Percentiles rank a stretch among this genome's conserved stretches.
Evolutionary conservation across 257 asterid genomes (phyloP).

Genomic region (Hygrophila difformis): DNA sequence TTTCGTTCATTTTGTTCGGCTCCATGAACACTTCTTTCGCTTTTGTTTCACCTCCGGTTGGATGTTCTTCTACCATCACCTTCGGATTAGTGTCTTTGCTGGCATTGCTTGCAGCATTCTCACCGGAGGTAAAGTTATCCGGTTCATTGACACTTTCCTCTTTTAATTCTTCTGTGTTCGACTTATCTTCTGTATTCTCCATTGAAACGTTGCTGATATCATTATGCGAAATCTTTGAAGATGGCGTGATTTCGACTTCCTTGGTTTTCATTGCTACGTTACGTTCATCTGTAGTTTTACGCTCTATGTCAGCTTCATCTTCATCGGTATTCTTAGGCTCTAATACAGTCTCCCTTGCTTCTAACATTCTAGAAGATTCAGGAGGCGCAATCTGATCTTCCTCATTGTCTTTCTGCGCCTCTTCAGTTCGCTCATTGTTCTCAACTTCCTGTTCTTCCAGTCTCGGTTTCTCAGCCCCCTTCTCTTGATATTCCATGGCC

Average conservation of each 20-base stretch:
- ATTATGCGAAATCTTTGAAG: too few species aligned
- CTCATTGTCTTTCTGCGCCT: constrained; percentile 1
- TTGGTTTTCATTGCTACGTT: too few species aligned
- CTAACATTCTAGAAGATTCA: too few species aligned
- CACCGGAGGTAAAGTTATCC: constrained; percentile 10
- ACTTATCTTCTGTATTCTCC: constrained; percentile 19
- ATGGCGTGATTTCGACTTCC: too few species aligned
- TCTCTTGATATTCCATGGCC: constrained; percentile 15
- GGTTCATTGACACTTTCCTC: constrained; percentile 1
- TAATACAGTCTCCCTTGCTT: not conserved
- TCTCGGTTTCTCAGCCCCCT: constrained; percentile 4
- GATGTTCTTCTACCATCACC: not conserved
- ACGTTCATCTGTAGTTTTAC: too few species aligned
- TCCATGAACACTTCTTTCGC: constrained; percentile 15
- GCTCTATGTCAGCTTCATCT: too few species aligned
- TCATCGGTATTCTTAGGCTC: constrained; percentile 9
- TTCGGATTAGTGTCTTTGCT: constrained; percentile 18
- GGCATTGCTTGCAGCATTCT: constrained; percentile 15
- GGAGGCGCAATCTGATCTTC: too few species aligned
- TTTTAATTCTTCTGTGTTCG: constrained; percentile 11
- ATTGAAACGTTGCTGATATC: constrained; percentile 1
- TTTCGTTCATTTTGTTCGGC: constrained; percentile 15
- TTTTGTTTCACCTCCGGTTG: constrained; percentile 14
- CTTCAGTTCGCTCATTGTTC: constrained; percentile 13
- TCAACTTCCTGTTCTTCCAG: constrained; percentile 12